These are phyloP conservation scores for Yamadazyma epiphylla DNA, from an alignment of 1,139 yeast species.

Conservation along the genomic window DNA sequence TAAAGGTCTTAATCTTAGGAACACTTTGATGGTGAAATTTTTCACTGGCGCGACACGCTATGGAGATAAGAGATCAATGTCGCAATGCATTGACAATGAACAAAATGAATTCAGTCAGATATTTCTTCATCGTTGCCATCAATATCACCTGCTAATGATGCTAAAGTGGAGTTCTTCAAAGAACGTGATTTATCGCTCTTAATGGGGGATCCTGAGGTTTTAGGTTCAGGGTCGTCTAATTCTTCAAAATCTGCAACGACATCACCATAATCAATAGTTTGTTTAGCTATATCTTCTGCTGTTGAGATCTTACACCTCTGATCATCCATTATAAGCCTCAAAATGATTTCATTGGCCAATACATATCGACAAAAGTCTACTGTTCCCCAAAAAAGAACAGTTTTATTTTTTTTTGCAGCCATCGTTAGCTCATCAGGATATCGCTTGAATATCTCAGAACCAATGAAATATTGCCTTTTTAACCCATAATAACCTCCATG, in stretches of 20 bases:
- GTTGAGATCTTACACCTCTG: conserved; percentile 27
- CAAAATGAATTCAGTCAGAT: too few species aligned
- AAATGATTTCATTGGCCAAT: conserved; percentile 59
- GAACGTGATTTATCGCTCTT: too few species aligned
- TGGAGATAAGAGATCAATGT: too few species aligned
- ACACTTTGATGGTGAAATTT: conserved; percentile 5
- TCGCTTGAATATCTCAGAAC: conserved; percentile 29
- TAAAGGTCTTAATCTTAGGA: conserved; percentile 7
- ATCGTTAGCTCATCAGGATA: conserved; percentile 23
- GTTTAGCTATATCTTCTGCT: conserved; percentile 43
- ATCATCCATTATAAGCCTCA: conserved; percentile 50
- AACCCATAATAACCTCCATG: conserved; percentile 64
- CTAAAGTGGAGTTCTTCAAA: too few species aligned
- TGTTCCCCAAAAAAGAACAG: conserved; percentile 59
- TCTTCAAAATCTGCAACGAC: conserved; percentile 40
- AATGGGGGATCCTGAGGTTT: too few species aligned
- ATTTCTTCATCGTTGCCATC: too few species aligned
- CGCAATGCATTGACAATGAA: not conserved
- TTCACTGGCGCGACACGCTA: not conserved
- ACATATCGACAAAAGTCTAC: conserved; percentile 55
- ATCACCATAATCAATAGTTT: conserved; percentile 56
- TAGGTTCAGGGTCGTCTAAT: conserved; percentile 24
- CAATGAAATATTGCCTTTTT: conserved; percentile 50
- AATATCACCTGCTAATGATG: too few species aligned
- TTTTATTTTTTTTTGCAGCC: conserved; percentile 29